These are phyloP conservation scores for Coffea eugenioides DNA, from an alignment of 257 asterid genomes.

Conservation along the genomic window DNA sequence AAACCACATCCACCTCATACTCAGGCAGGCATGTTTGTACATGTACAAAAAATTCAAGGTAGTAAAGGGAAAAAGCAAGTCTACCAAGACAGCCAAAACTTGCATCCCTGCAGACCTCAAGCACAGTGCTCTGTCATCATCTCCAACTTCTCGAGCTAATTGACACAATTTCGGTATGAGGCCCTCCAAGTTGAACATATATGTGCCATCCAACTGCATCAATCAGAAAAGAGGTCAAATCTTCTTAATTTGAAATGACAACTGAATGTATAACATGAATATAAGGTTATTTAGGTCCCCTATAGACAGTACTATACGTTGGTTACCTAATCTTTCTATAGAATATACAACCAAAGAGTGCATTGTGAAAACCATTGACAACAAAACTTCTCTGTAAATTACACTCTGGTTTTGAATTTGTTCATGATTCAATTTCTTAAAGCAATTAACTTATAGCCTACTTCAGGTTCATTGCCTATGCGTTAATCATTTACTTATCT, in stretches of 20 bases:
- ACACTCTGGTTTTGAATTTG: background rate
- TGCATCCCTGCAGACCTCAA: conserved; percentile 48
- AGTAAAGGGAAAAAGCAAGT: conserved; percentile 1
- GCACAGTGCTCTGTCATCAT: conserved; percentile 37
- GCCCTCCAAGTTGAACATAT: conserved; percentile 58
- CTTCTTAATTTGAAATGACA: conserved; percentile 4
- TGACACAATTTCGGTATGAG: conserved; percentile 50
- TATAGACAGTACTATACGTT: background rate
- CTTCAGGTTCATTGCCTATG: background rate
- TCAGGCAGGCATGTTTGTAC: background rate
- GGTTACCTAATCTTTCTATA: background rate
- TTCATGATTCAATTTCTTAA: background rate
- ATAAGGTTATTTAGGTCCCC: background rate
- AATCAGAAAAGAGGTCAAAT: conserved; percentile 17
- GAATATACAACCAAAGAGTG: background rate
- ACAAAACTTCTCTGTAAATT: background rate
- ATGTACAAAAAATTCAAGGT: background rate
- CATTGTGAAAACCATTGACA: background rate
- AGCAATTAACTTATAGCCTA: background rate
- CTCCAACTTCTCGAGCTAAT: conserved; percentile 50
- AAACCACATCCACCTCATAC: background rate
- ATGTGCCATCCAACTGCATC: conserved; percentile 43
- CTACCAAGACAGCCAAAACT: conserved; percentile 47
- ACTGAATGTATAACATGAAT: background rate
- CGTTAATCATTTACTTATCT: background rate